Evolutionary conservation across 2,329 filamentous ascomycete genomes (phyloP).

Genomic region (Elsinoe necatrix): DNA sequence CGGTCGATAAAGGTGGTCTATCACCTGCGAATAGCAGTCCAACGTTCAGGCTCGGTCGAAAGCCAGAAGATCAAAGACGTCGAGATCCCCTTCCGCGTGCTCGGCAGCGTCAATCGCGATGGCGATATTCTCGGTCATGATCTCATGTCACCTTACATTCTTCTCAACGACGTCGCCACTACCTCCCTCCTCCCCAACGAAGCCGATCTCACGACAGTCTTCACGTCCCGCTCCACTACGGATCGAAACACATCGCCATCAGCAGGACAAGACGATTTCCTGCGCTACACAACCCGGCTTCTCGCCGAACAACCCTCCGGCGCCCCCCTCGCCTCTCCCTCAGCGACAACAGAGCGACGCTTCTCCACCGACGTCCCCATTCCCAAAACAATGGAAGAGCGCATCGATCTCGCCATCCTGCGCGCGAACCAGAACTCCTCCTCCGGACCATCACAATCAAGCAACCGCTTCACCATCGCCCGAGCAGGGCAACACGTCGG

Average conservation of each 20-base stretch:
- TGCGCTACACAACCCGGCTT: conserved; percentile 69
- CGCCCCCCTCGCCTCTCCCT: conserved; percentile 62
- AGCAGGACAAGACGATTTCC: conserved; percentile 53
- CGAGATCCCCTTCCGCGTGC: conserved; percentile 83
- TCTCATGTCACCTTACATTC: conserved; percentile 85
- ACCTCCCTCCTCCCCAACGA: conserved; percentile 31
- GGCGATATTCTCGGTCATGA: conserved; percentile 90
- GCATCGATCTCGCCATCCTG: conserved; percentile 84
- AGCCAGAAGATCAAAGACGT: conserved; percentile 79
- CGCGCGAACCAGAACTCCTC: conserved; percentile 61
- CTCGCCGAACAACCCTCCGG: conserved; percentile 50
- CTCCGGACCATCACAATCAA: conserved; percentile 47
- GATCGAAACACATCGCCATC: conserved; percentile 25
- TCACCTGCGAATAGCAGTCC: conserved; percentile 82
- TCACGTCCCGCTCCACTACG: conserved; percentile 31
- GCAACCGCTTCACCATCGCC: conserved; percentile 93
- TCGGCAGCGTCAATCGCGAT: conserved; percentile 82
- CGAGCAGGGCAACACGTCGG: conserved; percentile 87
- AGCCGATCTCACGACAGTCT: conserved; percentile 18
- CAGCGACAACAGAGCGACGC: conserved; percentile 40
- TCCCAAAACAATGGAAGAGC: conserved; percentile 60
- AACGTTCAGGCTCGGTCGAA: conserved; percentile 71
- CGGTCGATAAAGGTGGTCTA: conserved; percentile 93
- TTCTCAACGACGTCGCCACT: conserved; percentile 73
- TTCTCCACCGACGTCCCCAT: conserved; percentile 40